Base-by-base conservation (phyloP, 768 basidiomycete species). In the Russula virescens region DNA sequence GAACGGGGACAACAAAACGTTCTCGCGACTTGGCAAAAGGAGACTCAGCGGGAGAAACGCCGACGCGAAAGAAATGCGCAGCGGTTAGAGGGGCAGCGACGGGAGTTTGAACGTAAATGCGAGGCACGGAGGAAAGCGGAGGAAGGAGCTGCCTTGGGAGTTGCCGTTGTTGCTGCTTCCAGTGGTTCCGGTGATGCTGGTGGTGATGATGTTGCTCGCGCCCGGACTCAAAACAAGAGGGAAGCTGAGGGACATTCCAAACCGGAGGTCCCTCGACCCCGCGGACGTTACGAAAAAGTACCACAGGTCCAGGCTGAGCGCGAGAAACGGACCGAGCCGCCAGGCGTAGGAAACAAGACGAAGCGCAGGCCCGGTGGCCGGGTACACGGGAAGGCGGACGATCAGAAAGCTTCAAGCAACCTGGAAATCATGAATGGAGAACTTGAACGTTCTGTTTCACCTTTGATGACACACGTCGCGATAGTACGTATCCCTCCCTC, bases 51-150 rank as follows among this genome's bases (percentile, higher is more conserved):
- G 16, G 56, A 46, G 35, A 6, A 25, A 18, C 50, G 51, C 16
- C 34, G 35, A 11, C 50, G 43, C 26, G 13, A 38, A 11, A 19
- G 23, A 45, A 63, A 63, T 26, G 46, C 23, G 34, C 56, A 23
- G 21, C 55, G 62, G 31, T 34, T 63, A 25, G 57, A 58, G 38
- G 62, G 35, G 2, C 62, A 63, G 57, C 45, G 34, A 28, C n/a
- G 18, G 18, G 51, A 54, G 38, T 34, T 28, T 54, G 46, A 63
- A 46, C 62, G 62, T 28, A 42, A 35, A 19, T 11, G 25, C 19
- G 51, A 58, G 49, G 57, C 51, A 4, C 62, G 35, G 26, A 63
- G 23, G 38, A 59, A 8, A 31, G 62, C 45, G 2, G 45, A 28
- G 18, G 62, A 42, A 52, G 62, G 26, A 11, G 38, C 38, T 43